Percentiles rank a stretch among this genome's conserved stretches.
Conservation (phyloP, 805 yeast genomes). For the Teunomyces tritomae region DNA sequence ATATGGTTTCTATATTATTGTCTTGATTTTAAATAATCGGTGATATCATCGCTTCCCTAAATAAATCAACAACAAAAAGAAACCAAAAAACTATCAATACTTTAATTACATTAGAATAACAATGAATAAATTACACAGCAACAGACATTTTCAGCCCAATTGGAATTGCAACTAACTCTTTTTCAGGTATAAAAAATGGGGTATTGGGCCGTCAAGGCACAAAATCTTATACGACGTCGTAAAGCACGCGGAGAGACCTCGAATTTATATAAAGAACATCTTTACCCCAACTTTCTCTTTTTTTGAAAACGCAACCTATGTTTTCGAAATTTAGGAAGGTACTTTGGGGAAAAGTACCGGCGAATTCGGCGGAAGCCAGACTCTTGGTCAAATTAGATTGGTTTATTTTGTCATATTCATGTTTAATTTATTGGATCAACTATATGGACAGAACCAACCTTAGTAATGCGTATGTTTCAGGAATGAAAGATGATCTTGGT, state of each 20-base stretch:
- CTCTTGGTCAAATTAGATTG: conserved; percentile 37
- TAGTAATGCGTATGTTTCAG: conserved; percentile 62
- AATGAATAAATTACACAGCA: no score
- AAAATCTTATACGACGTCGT: background rate
- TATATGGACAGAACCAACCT: conserved; percentile 58
- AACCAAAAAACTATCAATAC: no score
- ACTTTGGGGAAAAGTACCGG: conserved; percentile 30
- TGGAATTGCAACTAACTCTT: no score
- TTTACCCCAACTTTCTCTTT: no score
- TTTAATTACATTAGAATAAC: no score
- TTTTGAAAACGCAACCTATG: background rate
- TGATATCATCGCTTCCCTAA: no score
- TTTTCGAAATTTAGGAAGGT: conserved; percentile 8
- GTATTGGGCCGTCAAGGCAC: background rate
- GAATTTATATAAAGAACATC: no score
- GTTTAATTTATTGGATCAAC: conserved; percentile 46
- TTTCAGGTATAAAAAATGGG: background rate
- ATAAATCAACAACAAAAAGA: no score
- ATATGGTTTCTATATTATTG: no score
- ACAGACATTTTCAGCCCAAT: no score
- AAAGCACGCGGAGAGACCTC: background rate
- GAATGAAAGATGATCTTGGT: conserved; percentile 57
- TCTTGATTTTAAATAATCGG: no score
- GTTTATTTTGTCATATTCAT: conserved; percentile 41
- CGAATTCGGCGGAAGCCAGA: conserved; percentile 27